A percentile compares a stretch with the other conserved stretches of the same genome.
Evolutionary conservation across 1,139 yeast species (phyloP).

Genomic region (Pneumocystis sp.): DNA sequence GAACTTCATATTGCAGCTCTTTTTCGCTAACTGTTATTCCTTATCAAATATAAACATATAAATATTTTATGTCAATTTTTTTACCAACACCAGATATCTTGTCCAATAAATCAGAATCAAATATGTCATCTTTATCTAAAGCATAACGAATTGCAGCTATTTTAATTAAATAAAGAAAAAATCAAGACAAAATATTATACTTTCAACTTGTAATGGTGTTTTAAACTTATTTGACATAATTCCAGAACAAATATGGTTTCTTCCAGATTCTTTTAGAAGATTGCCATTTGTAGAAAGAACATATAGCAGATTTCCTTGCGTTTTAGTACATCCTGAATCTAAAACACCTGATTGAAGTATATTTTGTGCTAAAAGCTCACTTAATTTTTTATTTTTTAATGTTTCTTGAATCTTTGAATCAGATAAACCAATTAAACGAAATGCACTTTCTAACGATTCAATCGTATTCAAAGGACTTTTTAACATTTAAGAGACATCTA

Average conservation of each 20-base stretch:
- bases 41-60: not conserved
- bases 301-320: not conserved
- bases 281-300: not conserved
- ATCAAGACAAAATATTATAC: not conserved
- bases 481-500: not conserved
- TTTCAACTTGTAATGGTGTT: not conserved
- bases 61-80: not conserved
- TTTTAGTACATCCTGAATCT: not conserved
- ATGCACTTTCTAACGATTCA: not conserved
- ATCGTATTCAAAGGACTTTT: not conserved
- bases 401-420: not conserved
- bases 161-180: not conserved
- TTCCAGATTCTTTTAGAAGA: not conserved
- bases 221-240: not conserved
- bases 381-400: not conserved
- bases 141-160: not conserved
- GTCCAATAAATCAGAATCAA: not conserved
- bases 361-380: not conserved
- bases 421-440: not conserved
- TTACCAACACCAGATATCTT: not conserved
- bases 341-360: not conserved
- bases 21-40: not conserved
- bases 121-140: not conserved
- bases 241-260: not conserved
- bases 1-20: not conserved